Percentiles rank a stretch among this genome's conserved stretches.
Conservation (phyloP, 805 yeast genomes). For the Pichia paraexigua region DNA sequence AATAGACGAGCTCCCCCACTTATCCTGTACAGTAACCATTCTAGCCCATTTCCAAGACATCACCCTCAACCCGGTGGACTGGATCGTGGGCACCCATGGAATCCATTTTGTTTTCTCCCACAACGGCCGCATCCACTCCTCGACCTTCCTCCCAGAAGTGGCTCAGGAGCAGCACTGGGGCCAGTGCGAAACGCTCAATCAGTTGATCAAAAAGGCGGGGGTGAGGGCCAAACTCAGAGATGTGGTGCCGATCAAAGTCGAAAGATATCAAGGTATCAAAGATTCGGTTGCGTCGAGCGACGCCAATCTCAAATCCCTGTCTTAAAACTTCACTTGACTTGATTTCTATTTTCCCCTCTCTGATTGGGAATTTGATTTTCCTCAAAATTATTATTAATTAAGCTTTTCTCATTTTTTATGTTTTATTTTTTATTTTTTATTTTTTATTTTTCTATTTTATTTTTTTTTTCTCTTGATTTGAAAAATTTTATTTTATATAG, state of each 20-base stretch:
- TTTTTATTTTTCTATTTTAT: not conserved
- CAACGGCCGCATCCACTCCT: conserved; percentile 29
- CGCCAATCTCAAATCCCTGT: too few relatives aligned
- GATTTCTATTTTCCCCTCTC: not conserved
- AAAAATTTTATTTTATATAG: not conserved
- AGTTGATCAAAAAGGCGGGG: conserved; percentile 73
- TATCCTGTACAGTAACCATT: conserved; percentile 50
- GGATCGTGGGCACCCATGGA: conserved; percentile 84
- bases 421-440: not conserved
- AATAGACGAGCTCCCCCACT: conserved; percentile 40
- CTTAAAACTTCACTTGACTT: too few relatives aligned
- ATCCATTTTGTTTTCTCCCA: conserved; percentile 26
- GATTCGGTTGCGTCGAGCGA: not conserved
- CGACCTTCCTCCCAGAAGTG: conserved; percentile 88
- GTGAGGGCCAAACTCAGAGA: not conserved
- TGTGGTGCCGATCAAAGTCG: conserved; percentile 15
- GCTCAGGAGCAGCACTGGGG: conserved; percentile 85
- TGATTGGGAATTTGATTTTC: too few relatives aligned
- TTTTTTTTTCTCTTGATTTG: not conserved
- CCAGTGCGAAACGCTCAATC: conserved; percentile 57
- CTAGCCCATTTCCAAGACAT: conserved; percentile 50
- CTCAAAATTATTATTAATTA: too few relatives aligned
- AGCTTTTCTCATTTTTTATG: too few relatives aligned
- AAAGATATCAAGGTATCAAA: conserved; percentile 44
- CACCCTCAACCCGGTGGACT: conserved; percentile 44